A percentile compares a stretch with the other conserved stretches of the same genome.
Conservation (phyloP, 1,284 basidiomycete species). For the Anthracocystis walkeri region DNA sequence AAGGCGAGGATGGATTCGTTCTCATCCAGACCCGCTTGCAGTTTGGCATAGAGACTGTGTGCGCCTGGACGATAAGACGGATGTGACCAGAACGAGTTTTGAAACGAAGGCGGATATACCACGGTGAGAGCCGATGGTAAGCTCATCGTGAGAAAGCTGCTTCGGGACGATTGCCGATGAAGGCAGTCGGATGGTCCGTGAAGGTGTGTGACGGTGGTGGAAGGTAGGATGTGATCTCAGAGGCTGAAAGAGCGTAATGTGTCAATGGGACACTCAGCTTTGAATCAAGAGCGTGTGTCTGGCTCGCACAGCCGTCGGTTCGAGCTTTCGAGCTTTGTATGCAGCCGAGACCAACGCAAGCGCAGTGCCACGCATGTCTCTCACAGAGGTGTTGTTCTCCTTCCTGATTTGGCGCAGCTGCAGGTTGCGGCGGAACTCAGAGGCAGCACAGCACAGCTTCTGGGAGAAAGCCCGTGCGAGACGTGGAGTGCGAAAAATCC, state of each 20-base stretch:
- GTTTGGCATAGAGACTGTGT: slow-evolving; percentile 53
- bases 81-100: slow-evolving; percentile 65
- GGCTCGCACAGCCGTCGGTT: slow-evolving; percentile 17
- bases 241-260: neutral
- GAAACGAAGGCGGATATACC: slow-evolving; percentile 59
- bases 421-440: slow-evolving; percentile 23
- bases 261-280: neutral
- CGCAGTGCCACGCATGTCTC: slow-evolving; percentile 13
- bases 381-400: slow-evolving; percentile 16
- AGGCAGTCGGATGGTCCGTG: slow-evolving; percentile 3
- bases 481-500: neutral
- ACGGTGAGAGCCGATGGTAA: slow-evolving; percentile 57
- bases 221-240: neutral
- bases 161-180: neutral
- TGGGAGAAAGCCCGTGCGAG: slow-evolving; percentile 3
- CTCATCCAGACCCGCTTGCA: slow-evolving; percentile 66
- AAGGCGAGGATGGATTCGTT: slow-evolving; percentile 61
- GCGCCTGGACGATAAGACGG: slow-evolving; percentile 64
- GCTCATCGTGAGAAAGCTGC: slow-evolving; percentile 48
- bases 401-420: neutral
- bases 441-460: slow-evolving; percentile 3
- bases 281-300: neutral
- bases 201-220: neutral
- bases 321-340: slow-evolving; percentile 12
- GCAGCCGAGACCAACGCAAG: slow-evolving; percentile 13